Evolutionary conservation across 768 basidiomycete genomes (phyloP), one percentile per base, ranked within the genome.

Genomic region (Tricholoma bakamatsutake): DNA sequence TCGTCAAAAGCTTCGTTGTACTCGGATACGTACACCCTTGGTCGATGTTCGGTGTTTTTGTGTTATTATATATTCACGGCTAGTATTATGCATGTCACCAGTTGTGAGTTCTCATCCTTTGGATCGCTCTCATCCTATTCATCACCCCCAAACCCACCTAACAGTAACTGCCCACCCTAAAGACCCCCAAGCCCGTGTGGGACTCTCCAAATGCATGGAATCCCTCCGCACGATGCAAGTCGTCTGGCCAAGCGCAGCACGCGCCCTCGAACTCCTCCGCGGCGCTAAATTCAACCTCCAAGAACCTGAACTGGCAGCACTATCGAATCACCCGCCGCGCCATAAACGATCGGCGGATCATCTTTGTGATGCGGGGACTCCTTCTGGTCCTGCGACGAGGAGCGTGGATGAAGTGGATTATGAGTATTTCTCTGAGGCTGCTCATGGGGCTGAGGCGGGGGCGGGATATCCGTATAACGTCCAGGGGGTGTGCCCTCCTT

Each of bases 61-160:
- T 85, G 80, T 62, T 92, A 90, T 64, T 90, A 90, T 62, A 74
- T 89, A 13, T 92, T 92, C 71, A 85, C 85, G 2, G 88, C 88
- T 13, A 81, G 82, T 55, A 82, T 91, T 52, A 89, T 88, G 86
- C 90, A 91, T 62, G 80, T 88, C 46, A 83, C 83, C 2, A 84
- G 75, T 39, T 68, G 89, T 92, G 63, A 61, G 88, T 79, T 11
- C 4, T 49, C 50, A 24, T 33, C 24, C 18, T 6, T 28, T 9
- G 6, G 11, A 17, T 5, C 39, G 48, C 45, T 63, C 48, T 35
- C 40, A 28, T 33, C 18, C 40, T 31, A 18, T 15, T 1, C 6
- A 6, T 15, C 43, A 11, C 9, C 21, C 17, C 43, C 42, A 3
- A 13, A 5, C 12, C 17, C 5, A 24, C 18, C 21, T 27, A 8